These are phyloP conservation scores for Kwoniella heveanensis DNA, from an alignment of 768 basidiomycete genomes.

Conservation along the genomic window DNA sequence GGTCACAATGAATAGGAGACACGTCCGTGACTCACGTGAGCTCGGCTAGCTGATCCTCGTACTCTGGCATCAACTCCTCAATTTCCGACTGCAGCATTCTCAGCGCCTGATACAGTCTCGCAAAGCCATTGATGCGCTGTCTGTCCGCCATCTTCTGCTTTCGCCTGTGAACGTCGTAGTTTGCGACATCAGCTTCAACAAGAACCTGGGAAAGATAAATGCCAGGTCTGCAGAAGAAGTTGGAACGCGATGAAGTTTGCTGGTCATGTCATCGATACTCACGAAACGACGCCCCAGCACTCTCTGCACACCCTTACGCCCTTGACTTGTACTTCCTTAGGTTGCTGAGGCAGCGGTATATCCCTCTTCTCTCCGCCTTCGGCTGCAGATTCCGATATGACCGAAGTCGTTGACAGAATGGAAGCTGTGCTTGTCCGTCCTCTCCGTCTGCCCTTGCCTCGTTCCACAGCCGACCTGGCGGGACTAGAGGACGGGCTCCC, in stretches of 20 bases:
- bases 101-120: constrained; percentile 74
- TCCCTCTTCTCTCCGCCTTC: constrained; percentile 65
- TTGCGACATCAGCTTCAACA: too few species aligned
- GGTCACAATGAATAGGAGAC: too few species aligned
- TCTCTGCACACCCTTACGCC: constrained; percentile 84
- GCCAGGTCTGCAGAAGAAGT: too few species aligned
- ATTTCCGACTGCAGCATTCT: constrained; percentile 81
- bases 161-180: too few species aligned
- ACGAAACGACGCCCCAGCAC: constrained; percentile 80
- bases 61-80: constrained; percentile 80
- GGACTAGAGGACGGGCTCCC: background rate
- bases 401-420: background rate
- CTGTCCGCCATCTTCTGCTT: constrained; percentile 76
- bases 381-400: background rate
- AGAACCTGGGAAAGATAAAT: too few species aligned
- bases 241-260: too few species aligned
- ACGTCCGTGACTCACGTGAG: constrained; percentile 73
- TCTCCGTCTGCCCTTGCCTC: constrained; percentile 62
- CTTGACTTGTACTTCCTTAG: constrained; percentile 67
- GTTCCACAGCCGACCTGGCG: background rate
- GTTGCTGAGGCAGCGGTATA: constrained; percentile 55
- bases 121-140: constrained; percentile 64
- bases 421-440: constrained; percentile 58
- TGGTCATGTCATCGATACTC: too few species aligned
- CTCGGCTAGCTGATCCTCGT: constrained; percentile 78